A percentile compares a stretch with the other conserved stretches of the same genome.
phyloP scores from a whole-genome alignment of 2,329 filamentous ascomycete species.

The Colletotrichum cordylinicola region DNA sequence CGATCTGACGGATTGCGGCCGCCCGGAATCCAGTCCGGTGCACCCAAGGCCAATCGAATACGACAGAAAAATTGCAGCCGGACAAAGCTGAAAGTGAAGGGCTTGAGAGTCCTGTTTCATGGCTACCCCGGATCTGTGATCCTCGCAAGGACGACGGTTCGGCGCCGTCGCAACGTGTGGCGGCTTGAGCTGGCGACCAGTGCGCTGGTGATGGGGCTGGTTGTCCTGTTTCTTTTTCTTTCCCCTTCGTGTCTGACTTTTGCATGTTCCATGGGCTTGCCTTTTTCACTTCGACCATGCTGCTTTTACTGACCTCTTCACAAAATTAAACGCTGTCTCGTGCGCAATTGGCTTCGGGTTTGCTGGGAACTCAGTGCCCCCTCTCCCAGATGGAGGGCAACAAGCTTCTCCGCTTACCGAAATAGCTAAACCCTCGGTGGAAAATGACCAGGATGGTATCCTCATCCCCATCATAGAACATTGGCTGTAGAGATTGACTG shows the following conservation, averaged over 20 bases:
- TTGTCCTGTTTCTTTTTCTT: neutral
- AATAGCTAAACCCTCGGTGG: neutral
- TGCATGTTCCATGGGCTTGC: neutral
- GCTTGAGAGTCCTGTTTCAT: conserved; percentile 4
- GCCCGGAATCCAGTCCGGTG: neutral
- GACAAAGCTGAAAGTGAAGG: neutral
- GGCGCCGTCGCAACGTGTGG: neutral
- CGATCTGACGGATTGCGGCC: neutral
- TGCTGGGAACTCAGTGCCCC: neutral
- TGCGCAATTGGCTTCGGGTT: neutral
- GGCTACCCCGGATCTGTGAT: neutral
- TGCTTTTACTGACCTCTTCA: neutral
- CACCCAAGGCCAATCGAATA: neutral
- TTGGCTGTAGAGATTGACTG: neutral
- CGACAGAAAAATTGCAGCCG: neutral
- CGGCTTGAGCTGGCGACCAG: neutral
- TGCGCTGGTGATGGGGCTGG: neutral
- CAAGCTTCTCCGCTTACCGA: neutral
- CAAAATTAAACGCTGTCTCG: neutral
- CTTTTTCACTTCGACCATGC: neutral
- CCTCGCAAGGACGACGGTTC: neutral
- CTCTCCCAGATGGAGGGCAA: neutral
- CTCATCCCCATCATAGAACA: neutral
- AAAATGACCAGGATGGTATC: neutral
- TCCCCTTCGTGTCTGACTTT: neutral